phyloP scores from a whole-genome alignment of 179 eudicot species.

The Monotropa hypopitys region DNA sequence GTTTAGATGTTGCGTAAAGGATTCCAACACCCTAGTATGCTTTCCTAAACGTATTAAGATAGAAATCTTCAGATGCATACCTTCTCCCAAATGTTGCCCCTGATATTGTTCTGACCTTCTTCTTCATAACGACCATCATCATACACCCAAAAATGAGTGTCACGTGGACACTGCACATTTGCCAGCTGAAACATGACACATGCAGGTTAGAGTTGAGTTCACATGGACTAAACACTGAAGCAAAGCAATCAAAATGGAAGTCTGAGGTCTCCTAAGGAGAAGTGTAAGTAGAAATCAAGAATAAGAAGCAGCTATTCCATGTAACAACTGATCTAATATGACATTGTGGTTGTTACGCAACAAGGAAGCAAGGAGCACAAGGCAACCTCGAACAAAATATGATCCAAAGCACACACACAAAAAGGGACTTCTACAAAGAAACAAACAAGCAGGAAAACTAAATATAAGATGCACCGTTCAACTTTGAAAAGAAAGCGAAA shows the following conservation, averaged over 20 bases:
- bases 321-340: neutral
- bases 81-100: conserved; percentile 96
- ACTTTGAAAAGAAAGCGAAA: conserved; percentile 1
- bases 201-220: neutral
- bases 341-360: neutral
- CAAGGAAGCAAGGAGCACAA: neutral
- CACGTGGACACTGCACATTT: conserved; percentile 91
- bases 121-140: conserved; percentile 98
- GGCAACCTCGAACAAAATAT: neutral
- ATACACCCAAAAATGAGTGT: conserved; percentile 93
- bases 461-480: neutral
- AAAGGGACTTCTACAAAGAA: neutral
- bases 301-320: neutral
- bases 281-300: neutral
- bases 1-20: neutral
- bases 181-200: conserved; percentile 50
- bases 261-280: neutral
- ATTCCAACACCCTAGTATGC: neutral
- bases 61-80: conserved; percentile 24
- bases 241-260: neutral
- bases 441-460: neutral
- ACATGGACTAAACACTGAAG: neutral
- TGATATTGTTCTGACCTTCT: conserved; percentile 90
- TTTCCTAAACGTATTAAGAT: neutral
- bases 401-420: neutral